Conservation (phyloP, 495 filamentous ascomycete species). For the Talaromyces nanjingensis region DNA sequence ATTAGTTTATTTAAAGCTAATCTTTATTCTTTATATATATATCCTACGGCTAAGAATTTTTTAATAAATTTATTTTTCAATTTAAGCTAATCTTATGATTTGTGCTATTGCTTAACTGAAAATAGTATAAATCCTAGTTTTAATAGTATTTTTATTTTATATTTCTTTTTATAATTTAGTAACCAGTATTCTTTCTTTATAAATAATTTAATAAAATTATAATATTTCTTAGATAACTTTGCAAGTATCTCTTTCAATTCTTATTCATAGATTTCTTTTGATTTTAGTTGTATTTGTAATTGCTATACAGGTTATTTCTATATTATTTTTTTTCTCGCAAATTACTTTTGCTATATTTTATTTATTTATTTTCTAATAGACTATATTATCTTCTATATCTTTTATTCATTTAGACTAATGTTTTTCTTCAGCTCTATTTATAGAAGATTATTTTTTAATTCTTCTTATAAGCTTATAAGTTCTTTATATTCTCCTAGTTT, state of each 20-base stretch:
- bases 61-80: conserved; percentile 5
- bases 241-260: background rate
- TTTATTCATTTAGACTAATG: background rate
- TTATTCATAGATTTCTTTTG: background rate
- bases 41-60: conserved; percentile 11
- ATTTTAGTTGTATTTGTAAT: background rate
- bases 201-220: conserved; percentile 4
- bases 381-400: background rate
- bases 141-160: background rate
- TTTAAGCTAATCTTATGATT: background rate
- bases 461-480: background rate
- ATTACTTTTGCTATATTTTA: conserved; percentile 10
- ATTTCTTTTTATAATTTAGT: background rate
- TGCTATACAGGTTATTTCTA: background rate
- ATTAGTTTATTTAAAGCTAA: conserved; percentile 11
- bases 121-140: background rate
- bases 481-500: background rate
- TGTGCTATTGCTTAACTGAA: background rate
- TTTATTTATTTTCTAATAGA: conserved; percentile 10
- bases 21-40: conserved; percentile 11
- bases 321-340: background rate
- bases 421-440: background rate
- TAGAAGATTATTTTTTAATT: background rate
- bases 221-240: conserved; percentile 12
- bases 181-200: conserved; percentile 3